These are phyloP conservation scores for Talaromyces thailandensis DNA, from an alignment of 495 filamentous ascomycete species.

Conservation along the genomic window DNA sequence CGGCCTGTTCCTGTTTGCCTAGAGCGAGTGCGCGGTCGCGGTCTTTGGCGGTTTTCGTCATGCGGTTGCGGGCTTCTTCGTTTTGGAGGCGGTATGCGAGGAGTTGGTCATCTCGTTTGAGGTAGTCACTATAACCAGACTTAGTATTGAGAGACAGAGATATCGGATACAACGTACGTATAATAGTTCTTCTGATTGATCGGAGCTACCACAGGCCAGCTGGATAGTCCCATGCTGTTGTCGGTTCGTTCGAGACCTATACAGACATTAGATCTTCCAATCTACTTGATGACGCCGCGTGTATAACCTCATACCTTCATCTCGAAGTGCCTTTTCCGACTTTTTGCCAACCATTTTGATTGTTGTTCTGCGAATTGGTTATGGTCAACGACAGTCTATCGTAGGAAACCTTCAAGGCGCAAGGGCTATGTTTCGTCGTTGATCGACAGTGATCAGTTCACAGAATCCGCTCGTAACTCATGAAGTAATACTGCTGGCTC, in stretches of 20 bases:
- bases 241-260: slow-evolving; percentile 88
- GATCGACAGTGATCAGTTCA: not conserved
- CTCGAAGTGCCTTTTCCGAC: slow-evolving; percentile 53
- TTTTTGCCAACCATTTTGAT: slow-evolving; percentile 55
- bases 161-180: slow-evolving; percentile 55
- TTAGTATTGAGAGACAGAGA: not conserved
- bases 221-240: slow-evolving; percentile 92
- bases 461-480: not conserved
- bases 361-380: not conserved
- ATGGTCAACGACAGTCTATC: not conserved
- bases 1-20: slow-evolving; percentile 40
- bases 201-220: slow-evolving; percentile 81
- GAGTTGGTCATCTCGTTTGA: slow-evolving; percentile 96
- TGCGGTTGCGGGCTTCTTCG: slow-evolving; percentile 68
- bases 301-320: slow-evolving; percentile 41
- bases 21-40: slow-evolving; percentile 75
- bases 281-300: not conserved
- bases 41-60: slow-evolving; percentile 78
- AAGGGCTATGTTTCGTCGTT: not conserved
- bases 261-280: not conserved
- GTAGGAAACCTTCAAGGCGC: not conserved
- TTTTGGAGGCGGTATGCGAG: slow-evolving; percentile 77
- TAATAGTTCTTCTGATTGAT: slow-evolving; percentile 99
- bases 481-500: not conserved
- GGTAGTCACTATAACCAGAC: slow-evolving; percentile 63